Base-by-base conservation (phyloP, 2,329 filamentous ascomycete species). In the Claviceps pazoutovae region DNA sequence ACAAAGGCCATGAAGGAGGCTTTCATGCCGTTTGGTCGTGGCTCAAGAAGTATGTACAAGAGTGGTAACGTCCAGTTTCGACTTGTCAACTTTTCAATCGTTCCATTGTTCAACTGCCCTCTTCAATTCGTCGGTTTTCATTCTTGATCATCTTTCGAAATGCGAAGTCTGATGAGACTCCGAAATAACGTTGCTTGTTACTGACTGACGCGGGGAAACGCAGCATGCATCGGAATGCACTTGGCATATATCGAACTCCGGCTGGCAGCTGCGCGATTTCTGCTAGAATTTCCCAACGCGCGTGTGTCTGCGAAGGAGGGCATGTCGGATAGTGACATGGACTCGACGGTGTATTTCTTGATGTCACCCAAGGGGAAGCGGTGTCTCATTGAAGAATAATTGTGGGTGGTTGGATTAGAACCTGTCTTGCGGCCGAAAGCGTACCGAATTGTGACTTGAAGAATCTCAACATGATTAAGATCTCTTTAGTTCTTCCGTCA, bases 21-120 rank as follows among this genome's bases (percentile, higher is more conserved):
- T 0, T 77, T 70, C 51, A 67, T 73, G 53, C 71, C 76, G 0
- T 81, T 79, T 59, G 76, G 77, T 1, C 72, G 68, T 5, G 78
- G 78, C 1, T 66, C 74, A 0, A 65, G 74, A 47, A 69, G 72
- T 61, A 57, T 50, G 60, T 51, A 26, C 19, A 19, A 19, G n/a
- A 42, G 39, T 5, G 34, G 48, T 43, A 38, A 11, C 30, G 30
- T 34, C 30, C 30, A 11, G 11, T 11, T 34, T 11, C 3, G 30
- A 34, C 9, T 34, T 34, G 30, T 34, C 30, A 34, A 34, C 30
- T 34, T 11, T 34, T 4, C 9, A 4, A 34, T 34, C 30, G 9
- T 34, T 34, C 9, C 3, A 9, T 34, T 11, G 9, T 34, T 34
- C 30, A 34, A 34, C 9, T 34, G 30, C 30, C 3, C 30, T 8